Evolutionary conservation across 352 stramenopile species (phyloP).

Genomic region (Globisporangium abappressorium): DNA sequence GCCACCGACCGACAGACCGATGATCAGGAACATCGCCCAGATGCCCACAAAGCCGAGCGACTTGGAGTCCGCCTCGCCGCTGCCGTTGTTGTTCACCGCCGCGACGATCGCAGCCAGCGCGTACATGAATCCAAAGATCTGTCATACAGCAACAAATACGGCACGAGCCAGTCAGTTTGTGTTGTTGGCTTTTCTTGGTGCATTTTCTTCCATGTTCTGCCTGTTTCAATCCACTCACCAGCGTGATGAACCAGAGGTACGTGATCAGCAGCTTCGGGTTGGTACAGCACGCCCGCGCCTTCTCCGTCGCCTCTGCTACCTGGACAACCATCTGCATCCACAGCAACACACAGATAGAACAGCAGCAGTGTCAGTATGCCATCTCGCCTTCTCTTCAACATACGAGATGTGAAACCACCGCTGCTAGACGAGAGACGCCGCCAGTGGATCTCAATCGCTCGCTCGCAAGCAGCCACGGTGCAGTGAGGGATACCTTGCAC

Average conservation of each 20-base stretch:
- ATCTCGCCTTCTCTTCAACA: no score
- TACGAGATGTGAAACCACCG: neutral
- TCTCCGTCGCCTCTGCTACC: constrained; percentile 49
- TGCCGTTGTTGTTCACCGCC: constrained; percentile 73
- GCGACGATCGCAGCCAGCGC: constrained; percentile 80
- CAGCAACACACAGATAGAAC: neutral
- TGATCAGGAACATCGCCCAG: constrained; percentile 81
- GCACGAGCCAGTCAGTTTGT: constrained; percentile 36
- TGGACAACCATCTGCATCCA: constrained; percentile 50
- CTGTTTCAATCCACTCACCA: constrained; percentile 29
- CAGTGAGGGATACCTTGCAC: neutral
- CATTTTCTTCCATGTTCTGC: constrained; percentile 74
- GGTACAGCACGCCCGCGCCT: constrained; percentile 67
- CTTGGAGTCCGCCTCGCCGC: constrained; percentile 65
- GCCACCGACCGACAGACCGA: constrained; percentile 76
- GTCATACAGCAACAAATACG: constrained; percentile 5
- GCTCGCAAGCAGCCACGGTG: neutral
- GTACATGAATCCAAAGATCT: constrained; percentile 86
- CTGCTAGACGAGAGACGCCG: neutral
- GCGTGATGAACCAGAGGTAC: constrained; percentile 81
- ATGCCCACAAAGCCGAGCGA: constrained; percentile 79
- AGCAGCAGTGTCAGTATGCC: neutral
- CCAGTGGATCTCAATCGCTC: neutral
- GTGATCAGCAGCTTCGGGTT: constrained; percentile 85
- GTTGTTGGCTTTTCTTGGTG: constrained; percentile 25